These are phyloP conservation scores for Candida sanyaensis DNA, from an alignment of 1,139 yeast genomes.

Conservation along the genomic window DNA sequence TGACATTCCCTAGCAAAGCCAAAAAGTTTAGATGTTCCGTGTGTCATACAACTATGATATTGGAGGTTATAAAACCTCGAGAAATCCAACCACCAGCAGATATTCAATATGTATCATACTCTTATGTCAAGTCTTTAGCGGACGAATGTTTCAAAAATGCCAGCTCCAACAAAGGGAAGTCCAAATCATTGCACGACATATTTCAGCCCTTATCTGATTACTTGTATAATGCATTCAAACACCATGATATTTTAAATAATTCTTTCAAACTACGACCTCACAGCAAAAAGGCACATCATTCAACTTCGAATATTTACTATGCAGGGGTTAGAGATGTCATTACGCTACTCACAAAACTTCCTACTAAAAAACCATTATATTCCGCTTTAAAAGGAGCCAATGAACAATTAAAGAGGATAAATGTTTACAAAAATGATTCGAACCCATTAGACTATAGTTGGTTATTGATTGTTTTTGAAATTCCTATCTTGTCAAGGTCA, in stretches of 20 bases:
- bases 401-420: conserved; percentile 45
- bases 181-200: conserved; percentile 30
- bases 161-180: conserved; percentile 11
- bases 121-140: conserved; percentile 27
- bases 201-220: conserved; percentile 54
- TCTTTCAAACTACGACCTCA: conserved; percentile 45
- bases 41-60: conserved; percentile 53
- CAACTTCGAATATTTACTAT: conserved; percentile 48
- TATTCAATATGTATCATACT: conserved; percentile 27
- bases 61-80: conserved; percentile 15
- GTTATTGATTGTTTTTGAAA: conserved; percentile 62
- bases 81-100: conserved; percentile 3
- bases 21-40: conserved; percentile 57
- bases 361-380: conserved; percentile 60
- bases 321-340: conserved; percentile 46
- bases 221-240: conserved; percentile 42
- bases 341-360: conserved; percentile 44
- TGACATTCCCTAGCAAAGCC: conserved; percentile 49
- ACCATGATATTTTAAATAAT: conserved; percentile 40
- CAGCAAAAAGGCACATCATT: conserved; percentile 29
- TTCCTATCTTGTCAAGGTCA: conserved; percentile 56
- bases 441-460: conserved; percentile 48
- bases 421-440: conserved; percentile 34
- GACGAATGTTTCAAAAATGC: conserved; percentile 29
- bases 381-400: conserved; percentile 52